Base-by-base conservation (phyloP, 2,329 filamentous ascomycete genomes). In the Thelonectria olida region DNA sequence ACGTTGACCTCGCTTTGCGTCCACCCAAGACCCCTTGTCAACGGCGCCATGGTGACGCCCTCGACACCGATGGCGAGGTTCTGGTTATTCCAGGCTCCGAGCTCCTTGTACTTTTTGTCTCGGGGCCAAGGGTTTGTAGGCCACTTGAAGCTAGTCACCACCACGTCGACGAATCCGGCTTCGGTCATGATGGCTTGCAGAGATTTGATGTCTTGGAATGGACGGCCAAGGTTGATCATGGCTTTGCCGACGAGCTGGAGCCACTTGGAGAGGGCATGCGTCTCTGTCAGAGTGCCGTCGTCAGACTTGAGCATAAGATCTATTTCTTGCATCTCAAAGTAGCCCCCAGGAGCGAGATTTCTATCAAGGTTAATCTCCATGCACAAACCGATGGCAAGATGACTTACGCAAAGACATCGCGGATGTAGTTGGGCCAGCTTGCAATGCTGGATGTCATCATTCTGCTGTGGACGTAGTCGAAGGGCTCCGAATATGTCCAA, bases 291-390 rank as follows among this genome's bases (percentile, higher is more conserved):
- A 1, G 72, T 69, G 12, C 20, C 44, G 6, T 70, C 64, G 2
- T 70, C 66, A 1, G 59, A 67, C 9, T 45, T 50, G 15, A 54
- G 27, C 5, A 53, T 49, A 3, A 67, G 41, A 9, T 66, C 63
- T 1, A 49, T 55, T 53, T 69, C 67, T 28, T 66, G 62, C 1
- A 70, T 36, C 9, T 70, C 67, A 10, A 69, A n/a, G 8, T 65
- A 70, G 1, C 67, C 66, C 1, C 62, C 67, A 0, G 66, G 64
- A 4, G n/a, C 22, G 15, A 70, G 68, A 7, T 70, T 66, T 4
- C 67, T 69, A 1, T 5, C 7, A 1, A 0, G 15, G 7, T 7
- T 2, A 41, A 7, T n/a, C n/a, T n/a, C n/a, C n/a, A n/a, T n/a
- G n/a, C n/a, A n/a, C n/a, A n/a, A n/a, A n/a, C n/a, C n/a, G n/a